Percentiles rank a stretch among this genome's conserved stretches.
phyloP scores from a whole-genome alignment of 306 rosid species.

The Medicago truncatula region DNA sequence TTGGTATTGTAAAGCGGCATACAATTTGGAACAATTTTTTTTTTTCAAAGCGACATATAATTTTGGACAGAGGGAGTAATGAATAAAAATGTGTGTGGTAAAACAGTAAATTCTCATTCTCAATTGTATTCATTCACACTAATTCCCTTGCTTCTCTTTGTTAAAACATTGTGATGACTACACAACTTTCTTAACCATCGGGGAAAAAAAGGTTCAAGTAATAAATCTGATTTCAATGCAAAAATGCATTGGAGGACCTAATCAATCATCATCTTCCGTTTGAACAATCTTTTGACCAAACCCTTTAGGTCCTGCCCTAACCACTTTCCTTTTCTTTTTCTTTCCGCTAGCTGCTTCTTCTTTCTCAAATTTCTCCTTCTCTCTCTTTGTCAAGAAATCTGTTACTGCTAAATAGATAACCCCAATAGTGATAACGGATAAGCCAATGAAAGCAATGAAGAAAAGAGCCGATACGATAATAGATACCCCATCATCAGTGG shows the following conservation, averaged over 20 bases:
- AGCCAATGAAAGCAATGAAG: slow-evolving; percentile 72
- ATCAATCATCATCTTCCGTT: slow-evolving; percentile 38
- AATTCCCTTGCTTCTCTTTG: background rate
- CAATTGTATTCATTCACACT: background rate
- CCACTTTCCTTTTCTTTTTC: slow-evolving; percentile 53
- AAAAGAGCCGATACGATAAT: slow-evolving; percentile 64
- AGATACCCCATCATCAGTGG: slow-evolving; percentile 50
- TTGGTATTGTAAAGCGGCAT: too few relatives aligned
- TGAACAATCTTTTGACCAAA: slow-evolving; percentile 75
- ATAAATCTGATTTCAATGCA: background rate
- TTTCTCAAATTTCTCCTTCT: slow-evolving; percentile 86
- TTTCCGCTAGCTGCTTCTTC: slow-evolving; percentile 57
- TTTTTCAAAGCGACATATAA: too few relatives aligned
- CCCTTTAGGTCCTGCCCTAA: slow-evolving; percentile 74
- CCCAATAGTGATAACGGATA: slow-evolving; percentile 80
- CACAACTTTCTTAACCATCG: slow-evolving; percentile 13
- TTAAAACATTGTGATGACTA: background rate
- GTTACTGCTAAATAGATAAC: slow-evolving; percentile 80
- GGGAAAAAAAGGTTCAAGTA: background rate
- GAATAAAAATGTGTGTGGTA: background rate
- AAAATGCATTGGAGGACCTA: background rate
- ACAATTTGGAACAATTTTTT: too few relatives aligned
- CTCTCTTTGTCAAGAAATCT: slow-evolving; percentile 86
- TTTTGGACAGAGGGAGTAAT: too few relatives aligned
- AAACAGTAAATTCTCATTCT: too few relatives aligned